Evolutionary conservation across 202 grass and related monocot genomes (phyloP), one percentile per base, ranked within the genome.

Genomic region (Elaeis oleifera): DNA sequence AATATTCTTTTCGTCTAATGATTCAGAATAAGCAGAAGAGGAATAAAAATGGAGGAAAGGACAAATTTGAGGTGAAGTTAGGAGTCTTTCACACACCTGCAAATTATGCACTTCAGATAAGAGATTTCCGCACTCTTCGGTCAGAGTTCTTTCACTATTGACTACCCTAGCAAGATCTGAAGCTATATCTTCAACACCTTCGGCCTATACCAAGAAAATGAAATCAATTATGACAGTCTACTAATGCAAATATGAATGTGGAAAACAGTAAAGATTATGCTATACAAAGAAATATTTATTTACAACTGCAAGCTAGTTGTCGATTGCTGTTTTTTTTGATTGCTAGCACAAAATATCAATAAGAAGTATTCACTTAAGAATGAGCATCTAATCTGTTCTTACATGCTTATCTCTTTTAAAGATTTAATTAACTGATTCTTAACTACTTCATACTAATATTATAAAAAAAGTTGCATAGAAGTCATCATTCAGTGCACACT

Each of bases 81-180:
- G 11, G 36, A 14, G 9, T 15, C n/a, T n/a, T n/a, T n/a, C 20
- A 20, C 16, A 53, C 79, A 89, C 92, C 92, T 97, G 84, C 50
- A 97, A 71, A 74, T 81, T 76, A 1, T 83, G 79, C 19, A 81
- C 73, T 54, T 81, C 56, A 49, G 79, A 84, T 24, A 91, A 65
- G 20, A 91, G 68, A 83, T 86, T 89, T 28, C 88, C 82, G n/a
- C 88, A 89, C 31, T 91, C 87, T 58, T 97, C 87, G 60, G 86
- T 75, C 15, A 76, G 64, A 39, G 44, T 22, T 71, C 64, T 88
- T 65, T 96, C 81, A 6, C 54, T 74, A 23, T 56, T 52, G 3
- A 83, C 53, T 64, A 81, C 57, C 66, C 80, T 79, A 2, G 82
- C 81, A 16, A 97, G 58, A 28, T 79, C 74, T 26, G 59, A 60